Percentiles rank a stretch among this genome's conserved stretches.
Evolutionary conservation across 768 basidiomycete genomes (phyloP).

Genomic region (Suillus alpinus): DNA sequence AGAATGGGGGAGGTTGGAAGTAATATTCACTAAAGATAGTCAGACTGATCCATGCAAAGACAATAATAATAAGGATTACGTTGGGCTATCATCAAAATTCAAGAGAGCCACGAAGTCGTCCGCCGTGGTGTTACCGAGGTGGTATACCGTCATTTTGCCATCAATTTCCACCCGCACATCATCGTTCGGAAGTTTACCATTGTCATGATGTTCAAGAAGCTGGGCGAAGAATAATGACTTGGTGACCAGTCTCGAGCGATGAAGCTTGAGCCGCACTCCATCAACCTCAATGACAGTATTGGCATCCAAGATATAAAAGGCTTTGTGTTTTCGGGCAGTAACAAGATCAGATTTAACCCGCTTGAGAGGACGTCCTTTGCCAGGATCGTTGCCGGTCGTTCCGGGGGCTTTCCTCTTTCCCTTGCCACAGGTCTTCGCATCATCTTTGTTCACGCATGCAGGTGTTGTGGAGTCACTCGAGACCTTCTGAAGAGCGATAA

Average conservation of each 20-base stretch:
- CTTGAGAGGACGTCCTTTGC: neutral
- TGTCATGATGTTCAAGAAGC: slow-evolving; percentile 14
- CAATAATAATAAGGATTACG: neutral
- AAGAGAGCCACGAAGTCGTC: slow-evolving; percentile 1
- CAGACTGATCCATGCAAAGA: neutral
- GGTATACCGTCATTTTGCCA: neutral
- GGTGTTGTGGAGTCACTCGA: neutral
- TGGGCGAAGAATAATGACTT: slow-evolving; percentile 33
- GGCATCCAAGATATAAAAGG: slow-evolving; percentile 36
- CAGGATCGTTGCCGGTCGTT: neutral
- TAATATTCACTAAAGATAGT: slow-evolving; percentile 22
- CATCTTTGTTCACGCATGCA: neutral
- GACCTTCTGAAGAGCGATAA: neutral
- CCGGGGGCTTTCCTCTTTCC: neutral
- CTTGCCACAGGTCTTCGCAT: neutral
- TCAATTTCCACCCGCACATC: neutral
- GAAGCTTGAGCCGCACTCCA: slow-evolving; percentile 33
- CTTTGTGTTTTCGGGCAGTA: slow-evolving; percentile 7
- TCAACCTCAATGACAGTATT: slow-evolving; percentile 33
- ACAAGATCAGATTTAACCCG: neutral
- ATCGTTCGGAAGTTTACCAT: neutral
- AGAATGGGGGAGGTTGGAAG: slow-evolving; percentile 27
- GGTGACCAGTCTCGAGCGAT: slow-evolving; percentile 31
- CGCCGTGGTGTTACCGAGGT: neutral
- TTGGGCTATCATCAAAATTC: slow-evolving; percentile 2